Base-by-base conservation (phyloP, 768 basidiomycete genomes). In the Aureoboletus auriporus region DNA sequence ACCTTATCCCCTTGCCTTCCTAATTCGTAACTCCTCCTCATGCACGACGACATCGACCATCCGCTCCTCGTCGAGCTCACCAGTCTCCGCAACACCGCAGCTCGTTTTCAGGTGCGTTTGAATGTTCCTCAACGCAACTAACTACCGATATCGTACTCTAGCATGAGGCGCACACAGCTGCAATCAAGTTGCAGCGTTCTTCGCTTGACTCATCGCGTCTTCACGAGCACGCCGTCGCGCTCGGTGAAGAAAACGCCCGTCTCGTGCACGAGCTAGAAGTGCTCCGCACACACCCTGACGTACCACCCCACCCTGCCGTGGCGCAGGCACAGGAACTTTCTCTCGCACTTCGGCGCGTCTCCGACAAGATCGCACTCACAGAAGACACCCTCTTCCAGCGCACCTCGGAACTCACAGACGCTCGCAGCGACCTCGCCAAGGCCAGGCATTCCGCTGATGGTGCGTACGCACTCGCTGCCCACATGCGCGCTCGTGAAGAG, bases 121-220 rank as follows among this genome's bases (percentile, higher is more conserved):
- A 0, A 2, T 7, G 0, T 5, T 9, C 8, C 5, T 23, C n/a
- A 7, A 5, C 23, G 2, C 9, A 4, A 16, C 39, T 12, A 8
- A 43, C 35, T 20, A 20, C 30, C 23, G 11, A 48, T 14, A 4
- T 27, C 8, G 9, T 40, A 17, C 23, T 2, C 23, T 20, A 89
- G 87, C 81, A 87, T 65, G 86, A 89, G 68, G 79, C 84, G 5
- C 79, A 86, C 57, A 59, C 69, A 29, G 72, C 81, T n/a, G 75
- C 84, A 4, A 66, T 86, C 36, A 86, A 80, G 57, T 75, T 89
- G 3, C 86, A 87, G 53, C 71, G 77, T 36, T 76, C 80, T 46
- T 74, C 82, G 8, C 67, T 86, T 17, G 76, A 85, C 9, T 60
- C 75, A 8, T 66, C 78, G 2, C 51, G 47, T 35, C 39, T 55